These are phyloP conservation scores for Epichloe glyceriae DNA, from an alignment of 2,329 filamentous ascomycete species.

Conservation along the genomic window DNA sequence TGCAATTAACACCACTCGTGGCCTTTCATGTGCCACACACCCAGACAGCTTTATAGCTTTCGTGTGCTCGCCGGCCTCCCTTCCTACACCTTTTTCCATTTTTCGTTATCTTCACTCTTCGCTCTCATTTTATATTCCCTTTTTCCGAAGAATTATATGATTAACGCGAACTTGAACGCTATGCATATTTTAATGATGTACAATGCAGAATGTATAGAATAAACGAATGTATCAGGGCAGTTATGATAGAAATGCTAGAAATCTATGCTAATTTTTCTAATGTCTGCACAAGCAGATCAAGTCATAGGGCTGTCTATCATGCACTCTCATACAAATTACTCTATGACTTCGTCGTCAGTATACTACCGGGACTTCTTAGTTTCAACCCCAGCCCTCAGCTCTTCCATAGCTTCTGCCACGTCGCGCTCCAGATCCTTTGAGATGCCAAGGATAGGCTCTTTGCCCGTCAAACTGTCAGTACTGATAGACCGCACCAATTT, in stretches of 20 bases:
- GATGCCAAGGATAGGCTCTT: conserved; percentile 61
- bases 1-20: not conserved
- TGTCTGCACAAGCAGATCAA: too few species aligned
- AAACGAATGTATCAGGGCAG: not conserved
- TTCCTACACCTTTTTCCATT: not conserved
- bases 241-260: not conserved
- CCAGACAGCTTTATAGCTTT: not conserved
- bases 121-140: not conserved
- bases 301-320: not conserved
- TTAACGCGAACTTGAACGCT: not conserved
- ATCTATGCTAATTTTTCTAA: not conserved
- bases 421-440: conserved; percentile 64
- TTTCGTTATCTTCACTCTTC: not conserved
- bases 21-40: too few species aligned
- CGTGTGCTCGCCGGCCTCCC: too few species aligned
- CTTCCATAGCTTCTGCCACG: conserved; percentile 63
- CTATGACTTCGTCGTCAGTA: not conserved
- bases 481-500: conserved; percentile 38
- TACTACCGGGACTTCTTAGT: conserved; percentile 16
- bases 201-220: not conserved
- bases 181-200: not conserved
- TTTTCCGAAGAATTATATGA: not conserved
- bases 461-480: conserved; percentile 40
- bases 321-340: not conserved
- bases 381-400: conserved; percentile 60